Percentiles rank a stretch among this genome's conserved stretches.
These are phyloP conservation scores for Leishmania tarentolae DNA, from an alignment of 208 protist species.

Conservation along the genomic window DNA sequence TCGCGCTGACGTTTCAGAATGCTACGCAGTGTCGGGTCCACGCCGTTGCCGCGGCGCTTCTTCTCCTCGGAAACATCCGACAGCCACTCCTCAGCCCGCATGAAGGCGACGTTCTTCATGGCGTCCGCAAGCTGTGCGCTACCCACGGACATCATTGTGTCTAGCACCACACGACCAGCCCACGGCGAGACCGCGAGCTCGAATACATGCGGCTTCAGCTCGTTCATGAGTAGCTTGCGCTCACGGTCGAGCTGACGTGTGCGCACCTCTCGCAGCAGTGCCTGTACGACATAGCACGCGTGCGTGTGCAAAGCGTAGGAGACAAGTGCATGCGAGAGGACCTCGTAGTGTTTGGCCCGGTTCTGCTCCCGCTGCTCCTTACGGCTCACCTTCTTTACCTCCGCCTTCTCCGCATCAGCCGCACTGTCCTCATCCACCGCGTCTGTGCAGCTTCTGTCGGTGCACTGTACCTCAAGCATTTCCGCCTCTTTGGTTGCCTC, in stretches of 20 bases:
- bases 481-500: slow-evolving; percentile 50
- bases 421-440: slow-evolving; percentile 19
- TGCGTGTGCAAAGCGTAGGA: slow-evolving; percentile 81
- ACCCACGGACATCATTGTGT: slow-evolving; percentile 75
- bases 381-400: slow-evolving; percentile 35
- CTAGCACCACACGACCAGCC: slow-evolving; percentile 86
- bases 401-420: slow-evolving; percentile 14
- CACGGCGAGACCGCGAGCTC: slow-evolving; percentile 82
- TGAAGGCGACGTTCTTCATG: slow-evolving; percentile 85
- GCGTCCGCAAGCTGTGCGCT: slow-evolving; percentile 67
- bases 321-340: slow-evolving; percentile 63
- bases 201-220: slow-evolving; percentile 89
- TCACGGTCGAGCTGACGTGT: slow-evolving; percentile 60
- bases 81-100: slow-evolving; percentile 85
- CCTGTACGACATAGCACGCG: slow-evolving; percentile 83
- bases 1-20: slow-evolving; percentile 76
- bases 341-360: slow-evolving; percentile 58
- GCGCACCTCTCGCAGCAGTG: slow-evolving; percentile 73
- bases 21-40: slow-evolving; percentile 73
- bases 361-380: slow-evolving; percentile 73
- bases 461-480: slow-evolving; percentile 35
- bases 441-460: slow-evolving; percentile 8
- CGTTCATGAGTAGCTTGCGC: slow-evolving; percentile 76
- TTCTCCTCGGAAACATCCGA: slow-evolving; percentile 55
- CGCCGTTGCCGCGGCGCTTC: slow-evolving; percentile 50